A percentile compares a stretch with the other conserved stretches of the same genome.
These are phyloP conservation scores for Oryza brachyantha DNA, from an alignment of 176 grass and related monocot genomes.

Conservation along the genomic window DNA sequence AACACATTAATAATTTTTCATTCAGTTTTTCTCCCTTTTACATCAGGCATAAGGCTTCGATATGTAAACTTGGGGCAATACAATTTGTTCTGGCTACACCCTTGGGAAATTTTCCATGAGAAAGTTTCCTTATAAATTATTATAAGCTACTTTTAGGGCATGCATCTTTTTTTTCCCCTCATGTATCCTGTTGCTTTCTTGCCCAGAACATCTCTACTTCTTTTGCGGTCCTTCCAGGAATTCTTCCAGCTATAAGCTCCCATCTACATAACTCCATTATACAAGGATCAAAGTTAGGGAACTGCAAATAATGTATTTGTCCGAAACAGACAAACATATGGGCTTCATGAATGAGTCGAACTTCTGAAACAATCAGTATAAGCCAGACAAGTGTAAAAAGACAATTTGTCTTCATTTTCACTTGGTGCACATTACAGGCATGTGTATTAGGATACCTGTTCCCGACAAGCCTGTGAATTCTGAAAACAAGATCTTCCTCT, in stretches of 20 bases:
- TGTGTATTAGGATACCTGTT: conserved; percentile 40
- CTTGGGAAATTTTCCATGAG: neutral
- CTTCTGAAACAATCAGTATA: neutral
- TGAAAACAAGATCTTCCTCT: conserved; percentile 61
- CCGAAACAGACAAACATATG: conserved; percentile 9
- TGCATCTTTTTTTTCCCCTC: conserved; percentile 9
- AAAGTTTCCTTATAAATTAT: neutral
- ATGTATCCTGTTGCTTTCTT: conserved; percentile 37
- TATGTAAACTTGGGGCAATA: conserved; percentile 8
- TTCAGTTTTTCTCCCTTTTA: conserved; percentile 15
- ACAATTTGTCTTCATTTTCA: conserved; percentile 14
- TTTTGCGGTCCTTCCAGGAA: conserved; percentile 60
- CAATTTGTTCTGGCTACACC: neutral
- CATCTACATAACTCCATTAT: conserved; percentile 49
- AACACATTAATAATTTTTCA: neutral
- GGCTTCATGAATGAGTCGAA: neutral
- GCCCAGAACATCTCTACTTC: conserved; percentile 64
- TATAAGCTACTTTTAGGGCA: neutral
- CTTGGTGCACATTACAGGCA: neutral
- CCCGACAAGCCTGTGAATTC: conserved; percentile 57
- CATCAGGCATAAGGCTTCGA: neutral
- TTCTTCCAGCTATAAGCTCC: conserved; percentile 63
- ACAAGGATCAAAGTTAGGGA: conserved; percentile 13
- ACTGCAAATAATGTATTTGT: conserved; percentile 13
- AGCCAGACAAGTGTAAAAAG: neutral